Conservation (phyloP, 345 rosid species). For the Nephelium lappaceum region DNA sequence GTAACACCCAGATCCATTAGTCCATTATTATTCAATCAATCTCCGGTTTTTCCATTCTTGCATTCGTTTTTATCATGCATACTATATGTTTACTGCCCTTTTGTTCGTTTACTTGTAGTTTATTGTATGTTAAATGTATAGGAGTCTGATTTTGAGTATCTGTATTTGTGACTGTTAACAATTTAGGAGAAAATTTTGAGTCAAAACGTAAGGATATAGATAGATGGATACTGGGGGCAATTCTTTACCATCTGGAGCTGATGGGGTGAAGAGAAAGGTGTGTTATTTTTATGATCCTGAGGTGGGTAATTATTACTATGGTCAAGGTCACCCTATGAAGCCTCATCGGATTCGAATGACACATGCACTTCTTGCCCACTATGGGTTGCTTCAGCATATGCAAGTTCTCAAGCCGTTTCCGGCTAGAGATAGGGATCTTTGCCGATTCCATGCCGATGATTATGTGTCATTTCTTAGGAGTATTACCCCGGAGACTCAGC, state of each 20-base stretch:
- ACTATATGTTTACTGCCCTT: neutral
- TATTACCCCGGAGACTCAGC: slow-evolving; percentile 64
- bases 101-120: neutral
- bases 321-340: slow-evolving; percentile 72
- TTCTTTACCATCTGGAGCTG: slow-evolving; percentile 58
- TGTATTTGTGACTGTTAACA: neutral
- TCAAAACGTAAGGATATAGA: too few relatives aligned
- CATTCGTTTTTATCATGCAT: neutral
- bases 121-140: neutral
- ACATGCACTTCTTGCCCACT: slow-evolving; percentile 65
- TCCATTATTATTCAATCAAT: neutral
- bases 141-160: neutral
- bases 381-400: slow-evolving; percentile 68
- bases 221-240: slow-evolving; percentile 52
- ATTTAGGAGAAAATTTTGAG: neutral
- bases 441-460: slow-evolving; percentile 70
- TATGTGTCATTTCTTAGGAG: slow-evolving; percentile 58
- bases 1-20: slow-evolving; percentile 1
- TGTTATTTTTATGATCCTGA: slow-evolving; percentile 70
- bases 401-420: slow-evolving; percentile 64
- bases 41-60: neutral
- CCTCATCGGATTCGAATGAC: slow-evolving; percentile 71
- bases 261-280: slow-evolving; percentile 64
- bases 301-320: slow-evolving; percentile 68
- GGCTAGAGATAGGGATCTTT: slow-evolving; percentile 63